Evolutionary conservation across 495 filamentous ascomycete genomes (phyloP).

Genomic region (Lichenothelia convexa): DNA sequence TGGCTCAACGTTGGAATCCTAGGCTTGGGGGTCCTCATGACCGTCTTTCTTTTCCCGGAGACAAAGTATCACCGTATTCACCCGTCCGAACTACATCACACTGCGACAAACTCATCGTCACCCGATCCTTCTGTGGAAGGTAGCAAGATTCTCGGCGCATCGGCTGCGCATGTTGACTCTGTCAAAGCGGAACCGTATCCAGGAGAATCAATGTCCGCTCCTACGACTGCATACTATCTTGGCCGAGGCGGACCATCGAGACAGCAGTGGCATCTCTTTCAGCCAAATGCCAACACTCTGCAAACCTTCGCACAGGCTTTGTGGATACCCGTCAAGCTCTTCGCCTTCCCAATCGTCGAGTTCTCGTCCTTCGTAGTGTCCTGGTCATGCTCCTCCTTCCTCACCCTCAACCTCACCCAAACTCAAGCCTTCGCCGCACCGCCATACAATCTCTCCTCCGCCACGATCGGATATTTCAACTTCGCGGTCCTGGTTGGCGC

Average conservation of each 20-base stretch:
- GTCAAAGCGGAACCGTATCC: too few relatives aligned
- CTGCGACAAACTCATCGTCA: constrained; percentile 1
- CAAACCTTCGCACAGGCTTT: constrained; percentile 27
- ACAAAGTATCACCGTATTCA: constrained; percentile 36
- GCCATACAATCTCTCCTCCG: constrained; percentile 35
- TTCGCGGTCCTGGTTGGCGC: constrained; percentile 31
- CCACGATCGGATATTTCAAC: constrained; percentile 34
- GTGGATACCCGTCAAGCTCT: constrained; percentile 36
- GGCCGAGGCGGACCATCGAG: constrained; percentile 33
- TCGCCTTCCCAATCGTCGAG: constrained; percentile 46
- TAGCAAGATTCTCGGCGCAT: constrained; percentile 11
- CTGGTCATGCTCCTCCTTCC: constrained; percentile 39
- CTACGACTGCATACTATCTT: constrained; percentile 20
- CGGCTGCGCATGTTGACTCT: constrained; percentile 3
- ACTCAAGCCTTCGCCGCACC: constrained; percentile 40
- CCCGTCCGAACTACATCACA: constrained; percentile 13
- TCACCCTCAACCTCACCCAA: constrained; percentile 47
- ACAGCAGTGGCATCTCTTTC: constrained; percentile 35
- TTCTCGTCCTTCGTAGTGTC: constrained; percentile 39
- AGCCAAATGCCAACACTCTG: constrained; percentile 23
- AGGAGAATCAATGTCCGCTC: constrained; percentile 11
- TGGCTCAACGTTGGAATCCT: constrained; percentile 36
- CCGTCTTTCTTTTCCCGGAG: constrained; percentile 41
- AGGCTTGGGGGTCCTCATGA: constrained; percentile 26
- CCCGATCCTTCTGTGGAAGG: constrained; percentile 1